Conservation (phyloP, 768 basidiomycete species). For the Coprinopsis strossmayeri region DNA sequence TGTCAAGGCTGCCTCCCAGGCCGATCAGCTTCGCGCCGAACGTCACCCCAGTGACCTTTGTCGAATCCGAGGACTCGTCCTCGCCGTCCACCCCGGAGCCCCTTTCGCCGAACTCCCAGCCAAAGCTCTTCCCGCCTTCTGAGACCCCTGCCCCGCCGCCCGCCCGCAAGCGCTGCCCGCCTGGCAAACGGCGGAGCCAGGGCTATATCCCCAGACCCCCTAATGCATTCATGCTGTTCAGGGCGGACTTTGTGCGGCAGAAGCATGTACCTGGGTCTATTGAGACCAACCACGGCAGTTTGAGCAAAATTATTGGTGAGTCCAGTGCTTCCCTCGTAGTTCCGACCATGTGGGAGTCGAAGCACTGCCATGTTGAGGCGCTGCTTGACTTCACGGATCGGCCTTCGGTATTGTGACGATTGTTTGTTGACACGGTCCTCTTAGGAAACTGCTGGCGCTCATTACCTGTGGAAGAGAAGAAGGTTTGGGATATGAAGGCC, state of each 20-base stretch:
- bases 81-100: conserved; percentile 9
- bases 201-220: conserved; percentile 77
- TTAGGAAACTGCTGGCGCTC: conserved; percentile 70
- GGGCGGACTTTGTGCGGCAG: conserved; percentile 73
- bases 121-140: conserved; percentile 18
- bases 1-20: conserved; percentile 10
- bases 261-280: conserved; percentile 76
- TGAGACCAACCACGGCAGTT: conserved; percentile 69
- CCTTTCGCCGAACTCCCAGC: conserved; percentile 8
- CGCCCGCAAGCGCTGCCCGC: conserved; percentile 29
- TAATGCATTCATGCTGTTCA: conserved; percentile 85
- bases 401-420: not conserved
- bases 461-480: conserved; percentile 64
- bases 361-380: not conserved
- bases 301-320: conserved; percentile 66
- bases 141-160: conserved; percentile 13
- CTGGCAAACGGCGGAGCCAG: conserved; percentile 52
- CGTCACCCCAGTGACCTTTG: conserved; percentile 22
- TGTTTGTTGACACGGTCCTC: not conserved
- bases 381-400: not conserved
- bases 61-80: conserved; percentile 14
- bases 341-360: conserved; percentile 17
- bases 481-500: conserved; percentile 66
- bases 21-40: conserved; percentile 24
- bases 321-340: no score